Conservation (phyloP, 371 early-diverging fungal species). For the Mucor sp. region DNA sequence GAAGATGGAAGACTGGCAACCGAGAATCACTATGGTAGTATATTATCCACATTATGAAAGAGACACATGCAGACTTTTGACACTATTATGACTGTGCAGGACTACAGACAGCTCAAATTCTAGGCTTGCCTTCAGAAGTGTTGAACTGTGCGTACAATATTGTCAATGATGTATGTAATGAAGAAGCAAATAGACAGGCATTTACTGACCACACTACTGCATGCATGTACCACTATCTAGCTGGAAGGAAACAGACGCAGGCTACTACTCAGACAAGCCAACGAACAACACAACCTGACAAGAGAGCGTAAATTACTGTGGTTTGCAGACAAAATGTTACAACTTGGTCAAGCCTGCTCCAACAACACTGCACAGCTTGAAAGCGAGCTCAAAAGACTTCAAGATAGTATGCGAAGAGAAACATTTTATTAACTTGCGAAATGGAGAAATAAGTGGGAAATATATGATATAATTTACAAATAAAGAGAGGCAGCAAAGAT, state of each 20-base stretch:
- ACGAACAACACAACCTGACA: background rate
- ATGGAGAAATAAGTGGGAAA: background rate
- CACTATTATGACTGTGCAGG: conserved; percentile 27
- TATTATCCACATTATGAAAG: too few species aligned
- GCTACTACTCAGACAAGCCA: background rate
- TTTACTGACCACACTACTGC: too few species aligned
- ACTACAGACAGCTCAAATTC: conserved; percentile 48
- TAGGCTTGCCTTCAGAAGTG: conserved; percentile 45
- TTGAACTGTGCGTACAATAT: conserved; percentile 39
- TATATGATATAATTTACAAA: conserved; percentile 58
- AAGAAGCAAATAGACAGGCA: too few species aligned
- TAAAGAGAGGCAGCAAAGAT: conserved; percentile 98
- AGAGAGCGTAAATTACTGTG: conserved; percentile 30
- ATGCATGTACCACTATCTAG: background rate
- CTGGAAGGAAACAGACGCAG: background rate
- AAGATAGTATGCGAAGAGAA: conserved; percentile 18
- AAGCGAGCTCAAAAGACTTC: conserved; percentile 13
- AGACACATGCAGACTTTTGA: too few species aligned
- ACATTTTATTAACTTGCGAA: background rate
- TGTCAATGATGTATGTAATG: conserved; percentile 22
- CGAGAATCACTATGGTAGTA: conserved; percentile 48
- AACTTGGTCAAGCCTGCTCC: conserved; percentile 17
- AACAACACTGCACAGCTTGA: conserved; percentile 16
- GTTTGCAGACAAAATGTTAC: conserved; percentile 45
- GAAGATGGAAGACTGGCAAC: conserved; percentile 38